Conservation (phyloP, 306 rosid species). For the Casuarina cunninghamiana region DNA sequence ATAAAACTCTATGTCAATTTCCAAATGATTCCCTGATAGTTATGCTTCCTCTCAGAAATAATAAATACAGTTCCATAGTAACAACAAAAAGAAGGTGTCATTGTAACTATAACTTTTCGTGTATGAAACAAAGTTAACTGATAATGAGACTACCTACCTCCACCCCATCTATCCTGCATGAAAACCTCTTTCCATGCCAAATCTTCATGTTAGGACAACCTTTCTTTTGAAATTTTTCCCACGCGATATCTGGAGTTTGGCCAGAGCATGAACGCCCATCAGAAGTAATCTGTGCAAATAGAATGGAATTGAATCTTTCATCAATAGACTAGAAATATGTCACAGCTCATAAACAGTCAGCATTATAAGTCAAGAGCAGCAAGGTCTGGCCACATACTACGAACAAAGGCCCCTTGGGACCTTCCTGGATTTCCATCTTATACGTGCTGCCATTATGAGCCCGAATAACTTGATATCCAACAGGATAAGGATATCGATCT, state of each 20-base stretch:
- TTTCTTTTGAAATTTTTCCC: slow-evolving; percentile 76
- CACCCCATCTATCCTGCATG: slow-evolving; percentile 76
- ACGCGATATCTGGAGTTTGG: slow-evolving; percentile 83
- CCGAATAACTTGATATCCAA: slow-evolving; percentile 70
- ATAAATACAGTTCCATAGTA: neutral
- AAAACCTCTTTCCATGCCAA: slow-evolving; percentile 85
- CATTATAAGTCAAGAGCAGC: slow-evolving; percentile 21
- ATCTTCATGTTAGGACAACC: slow-evolving; percentile 52
- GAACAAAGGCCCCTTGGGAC: slow-evolving; percentile 77
- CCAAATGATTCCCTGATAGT: neutral
- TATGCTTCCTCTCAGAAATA: neutral
- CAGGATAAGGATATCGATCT: slow-evolving; percentile 90
- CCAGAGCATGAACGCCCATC: slow-evolving; percentile 75
- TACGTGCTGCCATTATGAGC: slow-evolving; percentile 62
- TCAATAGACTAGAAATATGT: slow-evolving; percentile 22
- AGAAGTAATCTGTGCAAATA: slow-evolving; percentile 53
- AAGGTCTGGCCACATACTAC: slow-evolving; percentile 48
- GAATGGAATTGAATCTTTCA: slow-evolving; percentile 16
- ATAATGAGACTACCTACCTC: slow-evolving; percentile 54
- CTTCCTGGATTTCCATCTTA: slow-evolving; percentile 78
- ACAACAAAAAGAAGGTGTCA: neutral
- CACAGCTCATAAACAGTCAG: slow-evolving; percentile 6
- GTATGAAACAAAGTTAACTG: neutral
- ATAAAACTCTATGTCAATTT: neutral
- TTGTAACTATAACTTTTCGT: slow-evolving; percentile 9